phyloP scores from a whole-genome alignment of 495 filamentous ascomycete species.

The Hypoxylon fragiforme region DNA sequence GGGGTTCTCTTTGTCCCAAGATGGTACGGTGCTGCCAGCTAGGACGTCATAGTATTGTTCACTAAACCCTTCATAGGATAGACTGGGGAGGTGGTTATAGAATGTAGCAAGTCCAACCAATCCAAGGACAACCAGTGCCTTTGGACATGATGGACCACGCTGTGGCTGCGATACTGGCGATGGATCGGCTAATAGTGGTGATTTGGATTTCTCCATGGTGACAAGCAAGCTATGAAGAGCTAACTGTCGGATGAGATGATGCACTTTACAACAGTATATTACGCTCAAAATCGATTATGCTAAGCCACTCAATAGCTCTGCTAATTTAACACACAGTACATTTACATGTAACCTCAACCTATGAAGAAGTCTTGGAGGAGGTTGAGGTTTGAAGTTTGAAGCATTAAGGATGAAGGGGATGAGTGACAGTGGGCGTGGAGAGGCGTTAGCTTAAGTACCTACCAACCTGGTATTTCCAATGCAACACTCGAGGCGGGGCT shows the following conservation, averaged over 20 bases:
- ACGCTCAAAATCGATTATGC: too few species aligned
- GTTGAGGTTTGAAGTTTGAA: background rate
- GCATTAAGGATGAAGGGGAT: too few species aligned
- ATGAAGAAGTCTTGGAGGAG: background rate
- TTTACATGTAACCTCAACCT: too few species aligned
- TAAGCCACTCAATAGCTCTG: too few species aligned
- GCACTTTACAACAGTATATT: background rate
- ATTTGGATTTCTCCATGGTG: slow-evolving; percentile 19
- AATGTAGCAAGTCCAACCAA: slow-evolving; percentile 12
- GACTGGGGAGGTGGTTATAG: slow-evolving; percentile 18
- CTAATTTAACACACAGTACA: too few species aligned
- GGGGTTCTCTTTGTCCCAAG: slow-evolving; percentile 15
- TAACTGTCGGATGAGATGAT: background rate
- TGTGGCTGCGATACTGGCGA: background rate
- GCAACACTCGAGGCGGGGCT: background rate
- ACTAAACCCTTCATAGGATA: slow-evolving; percentile 28
- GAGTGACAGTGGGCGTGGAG: background rate
- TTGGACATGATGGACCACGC: slow-evolving; percentile 3
- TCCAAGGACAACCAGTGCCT: slow-evolving; percentile 11
- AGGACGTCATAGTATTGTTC: slow-evolving; percentile 22
- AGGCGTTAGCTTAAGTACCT: background rate
- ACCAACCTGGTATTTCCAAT: background rate
- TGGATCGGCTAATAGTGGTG: background rate
- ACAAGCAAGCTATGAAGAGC: too few species aligned
- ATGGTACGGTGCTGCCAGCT: slow-evolving; percentile 3